Evolutionary conservation across 106 monocot genomes (phyloP).

Genomic region (Acorus calamus): DNA sequence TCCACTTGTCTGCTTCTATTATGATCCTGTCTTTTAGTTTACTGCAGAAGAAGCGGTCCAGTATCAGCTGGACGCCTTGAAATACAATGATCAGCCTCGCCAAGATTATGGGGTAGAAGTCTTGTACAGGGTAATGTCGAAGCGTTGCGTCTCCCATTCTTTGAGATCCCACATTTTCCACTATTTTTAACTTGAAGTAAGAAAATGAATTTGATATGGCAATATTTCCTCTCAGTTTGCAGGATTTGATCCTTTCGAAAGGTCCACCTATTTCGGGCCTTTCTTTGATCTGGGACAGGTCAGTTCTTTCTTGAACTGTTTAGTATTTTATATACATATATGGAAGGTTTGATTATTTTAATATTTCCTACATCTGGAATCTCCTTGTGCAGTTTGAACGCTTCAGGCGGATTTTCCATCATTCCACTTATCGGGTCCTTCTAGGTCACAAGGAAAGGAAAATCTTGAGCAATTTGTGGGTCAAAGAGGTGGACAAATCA

Average conservation of each 20-base stretch:
- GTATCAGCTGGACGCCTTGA: constrained; percentile 76
- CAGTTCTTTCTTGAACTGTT: too few species aligned
- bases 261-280: constrained; percentile 84
- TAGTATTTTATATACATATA: too few species aligned
- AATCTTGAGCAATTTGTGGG: constrained; percentile 67
- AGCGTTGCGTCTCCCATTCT: neutral
- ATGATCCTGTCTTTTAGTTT: constrained; percentile 45
- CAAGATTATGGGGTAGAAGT: constrained; percentile 89
- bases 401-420: constrained; percentile 87
- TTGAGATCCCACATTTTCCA: too few species aligned
- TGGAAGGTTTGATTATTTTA: too few species aligned
- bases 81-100: constrained; percentile 84
- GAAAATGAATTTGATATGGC: too few species aligned
- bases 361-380: too few species aligned
- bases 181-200: too few species aligned
- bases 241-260: constrained; percentile 91
- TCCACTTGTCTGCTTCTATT: too few species aligned
- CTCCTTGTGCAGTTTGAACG: constrained; percentile 62
- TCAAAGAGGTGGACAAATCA: constrained; percentile 91
- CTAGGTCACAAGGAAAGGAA: constrained; percentile 75
- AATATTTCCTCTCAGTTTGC: constrained; percentile 73
- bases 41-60: constrained; percentile 84
- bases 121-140: constrained; percentile 69
- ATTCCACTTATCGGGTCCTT: constrained; percentile 81
- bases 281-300: constrained; percentile 93